Base-by-base conservation (phyloP, 1,139 yeast genomes). In the Candida sp. region DNA sequence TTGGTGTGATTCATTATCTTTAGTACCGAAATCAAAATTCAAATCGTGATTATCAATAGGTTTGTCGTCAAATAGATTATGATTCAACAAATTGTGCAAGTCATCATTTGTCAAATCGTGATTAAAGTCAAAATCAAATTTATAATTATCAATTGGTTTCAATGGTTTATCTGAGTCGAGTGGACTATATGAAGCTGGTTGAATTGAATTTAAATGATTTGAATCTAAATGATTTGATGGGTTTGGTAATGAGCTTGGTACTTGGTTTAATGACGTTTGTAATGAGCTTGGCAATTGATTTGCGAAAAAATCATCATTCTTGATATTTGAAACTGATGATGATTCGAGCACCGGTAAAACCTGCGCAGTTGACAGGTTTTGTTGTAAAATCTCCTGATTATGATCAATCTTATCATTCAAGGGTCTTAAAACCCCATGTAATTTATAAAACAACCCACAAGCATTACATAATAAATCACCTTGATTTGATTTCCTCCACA, bases 391-490 rank as follows among this genome's bases (percentile, higher is more conserved):
- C 5, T 30, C 19, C n/a, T 9, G 19, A 12, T 5, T 30, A 6
- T 22, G 29, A 15, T 35, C 39, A 30, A 33, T 39, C 21, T 49
- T 45, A 39, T 55, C 50, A 45, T 60, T 66, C 38, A 72, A 56
- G 4, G 78, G 78, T 33, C 79, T 57, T 50, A 71, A 64, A 2
- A 70, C 73, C 3, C 78, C 77, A 51, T 73, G 77, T 39, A 73
- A 58, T 51, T 71, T 72, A 53, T 69, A 70, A 50, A 73, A 73
- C 42, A 73, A 62, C 3, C 79, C 79, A 53, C 79, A 73, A 0
- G 78, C 79, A 51, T 73, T 73, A 51, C 79, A 73, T 30, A 73
- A 57, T 41, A 73, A 61, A 44, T 70, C 75, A 2, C 78, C 77
- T 40, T 64, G 62, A 51, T 63, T 67, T n/a, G 75, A 61, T 46